Evolutionary conservation across 305 asterid species (phyloP).

Genomic region (Fraxinus platypoda): DNA sequence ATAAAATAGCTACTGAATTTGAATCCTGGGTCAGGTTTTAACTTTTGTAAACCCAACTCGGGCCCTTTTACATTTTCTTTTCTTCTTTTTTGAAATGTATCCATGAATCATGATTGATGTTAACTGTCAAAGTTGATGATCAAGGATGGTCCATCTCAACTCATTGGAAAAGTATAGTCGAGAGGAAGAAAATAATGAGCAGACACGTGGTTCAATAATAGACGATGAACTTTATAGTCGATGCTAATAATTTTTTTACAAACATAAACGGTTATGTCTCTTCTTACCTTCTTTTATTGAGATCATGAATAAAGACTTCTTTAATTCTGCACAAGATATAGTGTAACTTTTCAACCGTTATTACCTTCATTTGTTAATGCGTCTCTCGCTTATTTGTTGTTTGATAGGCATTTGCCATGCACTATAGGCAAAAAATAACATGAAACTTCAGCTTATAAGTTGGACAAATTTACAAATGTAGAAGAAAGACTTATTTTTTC

Average conservation of each 20-base stretch:
- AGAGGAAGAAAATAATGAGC: slow-evolving; percentile 23
- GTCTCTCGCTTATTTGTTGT: neutral
- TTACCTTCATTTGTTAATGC: too few relatives aligned
- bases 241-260: too few relatives aligned
- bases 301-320: neutral
- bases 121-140: slow-evolving; percentile 20
- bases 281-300: neutral
- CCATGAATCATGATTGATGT: neutral
- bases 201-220: neutral
- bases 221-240: too few relatives aligned
- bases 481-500: slow-evolving; percentile 2
- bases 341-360: too few relatives aligned
- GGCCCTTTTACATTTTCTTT: neutral
- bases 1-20: neutral
- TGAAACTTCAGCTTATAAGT: neutral
- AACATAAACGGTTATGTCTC: neutral
- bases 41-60: neutral
- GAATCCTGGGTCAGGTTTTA: neutral
- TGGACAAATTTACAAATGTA: neutral
- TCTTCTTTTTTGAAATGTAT: slow-evolving; percentile 17
- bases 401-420: neutral
- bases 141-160: slow-evolving; percentile 30
- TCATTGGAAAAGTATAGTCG: neutral
- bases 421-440: neutral
- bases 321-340: too few relatives aligned